Evolutionary conservation across 1,284 basidiomycete species (phyloP).

Genomic region (Hemileia vastatrix): DNA sequence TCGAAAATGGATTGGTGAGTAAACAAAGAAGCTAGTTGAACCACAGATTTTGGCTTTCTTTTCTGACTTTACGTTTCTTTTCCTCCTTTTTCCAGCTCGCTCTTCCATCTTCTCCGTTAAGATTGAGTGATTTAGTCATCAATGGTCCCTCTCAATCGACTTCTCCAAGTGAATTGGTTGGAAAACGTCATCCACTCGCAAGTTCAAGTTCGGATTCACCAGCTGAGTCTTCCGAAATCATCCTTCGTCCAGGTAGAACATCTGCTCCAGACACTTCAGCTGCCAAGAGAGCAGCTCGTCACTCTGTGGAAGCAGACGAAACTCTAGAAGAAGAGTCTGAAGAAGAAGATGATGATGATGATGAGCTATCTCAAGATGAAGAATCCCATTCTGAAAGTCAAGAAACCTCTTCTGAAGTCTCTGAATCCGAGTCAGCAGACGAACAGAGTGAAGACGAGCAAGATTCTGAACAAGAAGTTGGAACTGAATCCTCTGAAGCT

Average conservation of each 20-base stretch:
- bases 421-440: conserved; percentile 11
- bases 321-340: conserved; percentile 6
- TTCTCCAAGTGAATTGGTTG: background rate
- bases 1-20: too few species aligned
- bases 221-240: background rate
- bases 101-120: too few species aligned
- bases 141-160: background rate
- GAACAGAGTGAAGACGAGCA: conserved; percentile 24
- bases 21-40: too few species aligned
- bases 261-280: background rate
- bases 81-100: too few species aligned
- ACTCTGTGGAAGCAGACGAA: background rate
- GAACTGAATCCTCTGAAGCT: background rate
- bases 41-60: too few species aligned
- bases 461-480: conserved; percentile 27
- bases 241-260: background rate
- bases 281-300: background rate
- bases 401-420: background rate
- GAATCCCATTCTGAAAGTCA: conserved; percentile 17
- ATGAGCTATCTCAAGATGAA: conserved; percentile 21
- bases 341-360: conserved; percentile 21
- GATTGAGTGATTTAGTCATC: background rate
- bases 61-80: too few species aligned
- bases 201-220: background rate
- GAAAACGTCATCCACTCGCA: background rate